These are phyloP conservation scores for Hypoxylon fragiforme DNA, from an alignment of 495 filamentous ascomycete species.

Conservation along the genomic window DNA sequence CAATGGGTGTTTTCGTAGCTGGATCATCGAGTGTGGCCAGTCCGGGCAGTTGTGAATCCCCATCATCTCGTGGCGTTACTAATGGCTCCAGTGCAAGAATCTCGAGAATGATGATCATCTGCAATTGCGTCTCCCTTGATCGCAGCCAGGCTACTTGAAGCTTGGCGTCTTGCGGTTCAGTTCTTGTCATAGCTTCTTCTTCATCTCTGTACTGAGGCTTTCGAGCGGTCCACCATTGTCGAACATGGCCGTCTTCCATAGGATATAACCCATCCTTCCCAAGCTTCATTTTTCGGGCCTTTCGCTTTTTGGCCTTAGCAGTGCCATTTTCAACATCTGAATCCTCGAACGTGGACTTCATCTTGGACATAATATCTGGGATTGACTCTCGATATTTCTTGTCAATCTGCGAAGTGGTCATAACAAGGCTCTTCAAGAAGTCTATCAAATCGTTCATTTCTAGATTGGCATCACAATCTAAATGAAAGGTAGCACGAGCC, in stretches of 20 bases:
- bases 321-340: constrained; percentile 59
- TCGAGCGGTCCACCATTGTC: constrained; percentile 74
- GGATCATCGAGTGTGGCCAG: constrained; percentile 26
- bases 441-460: constrained; percentile 62
- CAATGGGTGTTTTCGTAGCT: constrained; percentile 23
- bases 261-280: constrained; percentile 79
- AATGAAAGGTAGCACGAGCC: constrained; percentile 74
- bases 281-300: constrained; percentile 68
- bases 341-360: constrained; percentile 57
- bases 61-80: constrained; percentile 41
- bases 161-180: constrained; percentile 53
- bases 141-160: constrained; percentile 67
- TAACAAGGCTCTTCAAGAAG: constrained; percentile 70
- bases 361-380: constrained; percentile 65
- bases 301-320: constrained; percentile 58
- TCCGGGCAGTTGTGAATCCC: constrained; percentile 47
- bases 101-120: constrained; percentile 89
- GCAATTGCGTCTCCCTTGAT: constrained; percentile 79
- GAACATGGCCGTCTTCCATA: constrained; percentile 72
- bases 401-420: constrained; percentile 76
- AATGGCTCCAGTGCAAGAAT: constrained; percentile 73
- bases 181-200: constrained; percentile 41
- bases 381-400: constrained; percentile 84
- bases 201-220: constrained; percentile 41
- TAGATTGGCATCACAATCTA: constrained; percentile 55